These are phyloP conservation scores for Ulota crispa DNA, from an alignment of 225 moss, liverwort and hornwort genomes.

Conservation along the genomic window DNA sequence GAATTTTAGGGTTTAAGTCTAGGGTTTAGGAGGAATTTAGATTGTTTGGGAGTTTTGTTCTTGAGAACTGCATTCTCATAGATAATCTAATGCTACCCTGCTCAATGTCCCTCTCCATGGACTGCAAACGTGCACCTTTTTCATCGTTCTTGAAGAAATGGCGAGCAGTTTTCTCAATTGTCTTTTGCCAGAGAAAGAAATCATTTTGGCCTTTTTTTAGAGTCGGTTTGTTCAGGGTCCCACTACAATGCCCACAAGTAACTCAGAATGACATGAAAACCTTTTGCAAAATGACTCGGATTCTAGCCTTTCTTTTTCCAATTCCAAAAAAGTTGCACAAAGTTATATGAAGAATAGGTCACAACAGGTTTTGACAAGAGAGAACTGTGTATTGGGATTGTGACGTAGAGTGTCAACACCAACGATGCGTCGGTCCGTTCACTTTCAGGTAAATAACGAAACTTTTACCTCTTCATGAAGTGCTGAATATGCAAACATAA, in stretches of 20 bases:
- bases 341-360: not conserved
- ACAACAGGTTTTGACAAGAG: not conserved
- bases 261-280: not conserved
- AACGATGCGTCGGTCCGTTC: constrained; percentile 6
- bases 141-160: not conserved
- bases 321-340: not conserved
- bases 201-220: too few relatives aligned
- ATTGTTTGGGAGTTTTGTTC: not conserved
- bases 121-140: not conserved
- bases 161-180: not conserved
- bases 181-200: not conserved
- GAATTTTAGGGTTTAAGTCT: not conserved
- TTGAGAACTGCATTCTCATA: not conserved
- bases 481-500: not conserved
- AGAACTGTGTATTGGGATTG: constrained; percentile 16
- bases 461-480: not conserved
- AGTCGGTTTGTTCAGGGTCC: too few relatives aligned
- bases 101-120: not conserved
- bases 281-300: not conserved
- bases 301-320: not conserved
- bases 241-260: not conserved
- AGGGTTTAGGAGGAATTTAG: not conserved
- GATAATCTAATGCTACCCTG: not conserved
- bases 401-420: constrained; percentile 23
- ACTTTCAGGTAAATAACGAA: constrained; percentile 21